phyloP scores from a whole-genome alignment of 345 rosid species.

The Garcia nutans region DNA sequence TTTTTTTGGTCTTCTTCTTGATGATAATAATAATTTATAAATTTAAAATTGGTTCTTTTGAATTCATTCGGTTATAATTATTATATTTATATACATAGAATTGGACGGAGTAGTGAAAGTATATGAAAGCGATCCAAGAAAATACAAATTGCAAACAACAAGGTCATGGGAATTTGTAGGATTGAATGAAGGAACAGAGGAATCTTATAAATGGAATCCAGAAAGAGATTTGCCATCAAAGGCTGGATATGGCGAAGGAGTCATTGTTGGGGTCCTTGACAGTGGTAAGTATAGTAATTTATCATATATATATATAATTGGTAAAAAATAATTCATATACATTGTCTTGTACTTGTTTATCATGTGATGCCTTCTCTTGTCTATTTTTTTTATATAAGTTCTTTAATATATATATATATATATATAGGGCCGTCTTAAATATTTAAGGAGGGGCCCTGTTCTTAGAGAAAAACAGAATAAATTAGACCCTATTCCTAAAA shows the following conservation, averaged over 20 bases:
- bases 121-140: slow-evolving; percentile 40
- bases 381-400: background rate
- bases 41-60: background rate
- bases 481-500: too few relatives aligned
- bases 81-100: slow-evolving; percentile 33
- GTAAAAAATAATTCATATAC: too few relatives aligned
- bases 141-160: slow-evolving; percentile 69
- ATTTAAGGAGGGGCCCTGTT: too few relatives aligned
- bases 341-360: too few relatives aligned
- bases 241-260: slow-evolving; percentile 63
- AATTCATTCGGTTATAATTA: background rate
- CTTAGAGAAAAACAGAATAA: too few relatives aligned
- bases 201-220: background rate
- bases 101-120: slow-evolving; percentile 63
- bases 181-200: slow-evolving; percentile 31
- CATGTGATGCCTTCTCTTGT: background rate
- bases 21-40: too few relatives aligned
- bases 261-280: slow-evolving; percentile 74
- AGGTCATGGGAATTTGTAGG: slow-evolving; percentile 92
- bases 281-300: slow-evolving; percentile 44
- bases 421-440: too few relatives aligned
- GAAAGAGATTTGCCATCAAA: slow-evolving; percentile 34
- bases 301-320: too few relatives aligned
- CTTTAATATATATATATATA: too few relatives aligned
- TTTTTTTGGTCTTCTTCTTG: background rate